phyloP scores from a whole-genome alignment of 345 rosid species.

The Punica granatum region DNA sequence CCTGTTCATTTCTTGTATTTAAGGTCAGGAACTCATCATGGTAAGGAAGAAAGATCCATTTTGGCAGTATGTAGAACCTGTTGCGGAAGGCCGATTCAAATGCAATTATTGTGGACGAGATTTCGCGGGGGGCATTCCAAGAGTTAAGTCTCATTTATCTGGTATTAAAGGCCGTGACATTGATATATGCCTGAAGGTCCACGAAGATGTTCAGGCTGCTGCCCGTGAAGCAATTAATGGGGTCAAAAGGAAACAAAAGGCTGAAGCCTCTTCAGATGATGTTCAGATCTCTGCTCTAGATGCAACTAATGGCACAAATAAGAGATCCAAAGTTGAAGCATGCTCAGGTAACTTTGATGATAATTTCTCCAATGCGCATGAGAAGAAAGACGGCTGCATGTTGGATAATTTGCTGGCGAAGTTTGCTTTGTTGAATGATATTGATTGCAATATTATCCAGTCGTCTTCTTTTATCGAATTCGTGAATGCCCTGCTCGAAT shows the following conservation, averaged over 20 bases:
- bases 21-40: background rate
- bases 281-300: background rate
- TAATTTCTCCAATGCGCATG: background rate
- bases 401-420: constrained; percentile 10
- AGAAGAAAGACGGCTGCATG: background rate
- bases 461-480: background rate
- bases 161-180: constrained; percentile 7
- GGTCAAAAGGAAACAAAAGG: background rate
- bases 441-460: background rate
- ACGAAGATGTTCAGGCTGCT: constrained; percentile 3
- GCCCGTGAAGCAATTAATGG: constrained; percentile 1
- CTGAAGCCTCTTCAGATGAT: background rate
- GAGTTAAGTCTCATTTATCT: constrained; percentile 13
- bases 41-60: constrained; percentile 6
- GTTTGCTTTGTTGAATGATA: constrained; percentile 5
- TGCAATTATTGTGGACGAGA: constrained; percentile 1
- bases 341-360: background rate
- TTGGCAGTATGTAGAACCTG: background rate
- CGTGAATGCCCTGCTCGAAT: constrained; percentile 3
- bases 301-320: background rate
- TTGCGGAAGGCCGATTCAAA: background rate
- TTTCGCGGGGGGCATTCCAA: constrained; percentile 6
- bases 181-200: constrained; percentile 4
- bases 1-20: background rate
- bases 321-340: background rate